Evolutionary conservation across 2,329 filamentous ascomycete species (phyloP).

Genomic region (Alternaria infectoria): DNA sequence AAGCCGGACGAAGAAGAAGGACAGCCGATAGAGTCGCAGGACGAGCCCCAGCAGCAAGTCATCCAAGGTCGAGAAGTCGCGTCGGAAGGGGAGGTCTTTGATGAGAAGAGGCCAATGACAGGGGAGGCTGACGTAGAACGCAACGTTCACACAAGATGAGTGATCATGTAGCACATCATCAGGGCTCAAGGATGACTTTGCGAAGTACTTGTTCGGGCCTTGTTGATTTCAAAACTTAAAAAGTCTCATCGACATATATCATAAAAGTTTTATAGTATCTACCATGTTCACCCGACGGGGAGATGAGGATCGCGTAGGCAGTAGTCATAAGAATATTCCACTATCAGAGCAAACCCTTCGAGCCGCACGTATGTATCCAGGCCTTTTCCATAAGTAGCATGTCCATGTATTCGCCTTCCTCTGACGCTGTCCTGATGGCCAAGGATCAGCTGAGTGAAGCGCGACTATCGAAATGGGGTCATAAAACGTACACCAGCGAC

Average conservation of each 20-base stretch:
- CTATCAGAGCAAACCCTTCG: neutral
- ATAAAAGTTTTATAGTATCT: neutral
- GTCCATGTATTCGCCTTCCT: neutral
- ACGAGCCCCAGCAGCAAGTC: neutral
- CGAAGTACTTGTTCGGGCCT: neutral
- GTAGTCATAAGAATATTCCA: neutral
- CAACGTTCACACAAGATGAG: neutral
- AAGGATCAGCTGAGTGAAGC: neutral
- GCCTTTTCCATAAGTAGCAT: neutral
- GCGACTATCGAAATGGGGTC: neutral
- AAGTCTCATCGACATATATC: neutral
- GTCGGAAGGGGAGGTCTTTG: neutral
- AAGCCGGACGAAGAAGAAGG: constrained; percentile 18
- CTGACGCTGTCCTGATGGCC: neutral
- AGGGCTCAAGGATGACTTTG: neutral
- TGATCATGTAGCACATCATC: too few relatives aligned
- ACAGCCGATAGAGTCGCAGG: neutral
- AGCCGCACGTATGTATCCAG: neutral
- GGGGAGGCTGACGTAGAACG: neutral
- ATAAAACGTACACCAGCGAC: neutral
- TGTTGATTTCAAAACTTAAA: neutral
- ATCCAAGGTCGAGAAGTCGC: neutral
- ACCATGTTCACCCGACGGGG: neutral
- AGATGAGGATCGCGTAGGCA: too few relatives aligned
- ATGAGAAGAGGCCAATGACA: neutral